Evolutionary conservation across 2,329 filamentous ascomycete species (phyloP), one percentile per base, ranked within the genome.

Genomic region (Pyricularia sp.): DNA sequence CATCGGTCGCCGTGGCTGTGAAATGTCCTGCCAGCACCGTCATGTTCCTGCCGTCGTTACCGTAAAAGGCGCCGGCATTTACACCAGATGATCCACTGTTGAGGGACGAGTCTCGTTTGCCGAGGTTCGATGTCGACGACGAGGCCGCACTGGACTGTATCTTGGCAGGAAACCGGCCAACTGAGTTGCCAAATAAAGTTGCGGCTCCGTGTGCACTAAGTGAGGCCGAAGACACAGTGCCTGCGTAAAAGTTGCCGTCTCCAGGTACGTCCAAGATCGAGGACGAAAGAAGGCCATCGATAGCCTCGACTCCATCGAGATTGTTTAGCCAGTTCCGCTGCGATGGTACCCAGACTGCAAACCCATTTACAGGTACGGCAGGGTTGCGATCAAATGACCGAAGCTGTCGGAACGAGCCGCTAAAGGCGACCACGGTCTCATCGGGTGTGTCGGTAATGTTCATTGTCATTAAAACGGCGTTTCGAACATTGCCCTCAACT

Each of bases 21-120:
- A 99, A 99, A 74, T 93, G 92, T 1, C 95, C 95, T 66, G 90
- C 95, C 31, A 98, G 83, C 58, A 98, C 86, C 0, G 95, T 98
- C 69, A 96, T 84, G 78, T 97, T 97, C 71, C 87, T 85, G 70
- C 82, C 83, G 71, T 88, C 86, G 20, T 85, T 83, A 3, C 71
- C 86, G 77, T 97, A 93, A 76, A 96, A 97, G 2, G 89, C 80
- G 33, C 93, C 95, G 9, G 91, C 88, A 26, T 90, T 83, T n/a
- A 97, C 89, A 33, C 92, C 93, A 2, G 85, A 84, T 10, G 86
- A 79, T n/a, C 79, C 78, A 65, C 75, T 77, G 59, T 69, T 68
- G 0, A 79, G 77, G 10, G 77, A 72, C 1, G 79, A 76, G 64
- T 82, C 82, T 7, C 87, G 83, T 72, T 87, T 86, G 65, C 75